Percentiles rank a stretch among this genome's conserved stretches.
phyloP scores from a whole-genome alignment of 345 rosid genomes.

The Durio zibethinus region DNA sequence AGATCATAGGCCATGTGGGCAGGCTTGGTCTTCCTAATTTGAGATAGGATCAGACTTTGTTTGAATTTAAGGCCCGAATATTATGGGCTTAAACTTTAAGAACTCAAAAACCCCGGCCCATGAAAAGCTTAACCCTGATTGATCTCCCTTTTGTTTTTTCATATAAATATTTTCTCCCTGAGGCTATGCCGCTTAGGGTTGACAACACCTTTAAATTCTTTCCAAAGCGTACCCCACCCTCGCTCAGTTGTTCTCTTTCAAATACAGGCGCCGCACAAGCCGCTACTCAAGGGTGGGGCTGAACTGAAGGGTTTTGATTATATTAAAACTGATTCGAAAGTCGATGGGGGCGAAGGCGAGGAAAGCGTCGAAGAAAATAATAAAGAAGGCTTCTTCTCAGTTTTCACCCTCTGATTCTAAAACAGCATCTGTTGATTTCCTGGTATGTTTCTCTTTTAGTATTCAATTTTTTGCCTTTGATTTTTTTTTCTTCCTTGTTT shows the following conservation, averaged over 20 bases:
- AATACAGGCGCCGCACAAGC: neutral
- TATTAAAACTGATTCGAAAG: neutral
- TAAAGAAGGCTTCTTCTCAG: constrained; percentile 49
- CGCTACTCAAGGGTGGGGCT: neutral
- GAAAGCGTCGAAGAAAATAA: constrained; percentile 58
- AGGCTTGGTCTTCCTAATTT: too few species aligned
- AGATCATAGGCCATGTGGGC: too few species aligned
- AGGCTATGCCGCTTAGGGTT: neutral
- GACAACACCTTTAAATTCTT: neutral
- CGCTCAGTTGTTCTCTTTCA: neutral
- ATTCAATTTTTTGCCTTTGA: neutral
- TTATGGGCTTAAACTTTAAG: too few species aligned
- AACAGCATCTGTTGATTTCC: constrained; percentile 54
- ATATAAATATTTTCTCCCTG: too few species aligned
- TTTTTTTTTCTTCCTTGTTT: neutral
- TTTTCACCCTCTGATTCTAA: constrained; percentile 26
- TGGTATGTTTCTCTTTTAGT: constrained; percentile 42
- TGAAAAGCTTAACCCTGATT: neutral
- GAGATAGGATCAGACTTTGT: neutral
- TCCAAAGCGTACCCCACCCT: neutral
- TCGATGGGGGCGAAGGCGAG: constrained; percentile 71
- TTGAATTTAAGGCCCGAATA: neutral
- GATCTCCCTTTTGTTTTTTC: too few species aligned
- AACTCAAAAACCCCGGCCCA: too few species aligned
- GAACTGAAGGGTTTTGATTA: neutral